phyloP scores from a whole-genome alignment of 1,284 basidiomycete genomes.

The Apiotrichum laibachii region DNA sequence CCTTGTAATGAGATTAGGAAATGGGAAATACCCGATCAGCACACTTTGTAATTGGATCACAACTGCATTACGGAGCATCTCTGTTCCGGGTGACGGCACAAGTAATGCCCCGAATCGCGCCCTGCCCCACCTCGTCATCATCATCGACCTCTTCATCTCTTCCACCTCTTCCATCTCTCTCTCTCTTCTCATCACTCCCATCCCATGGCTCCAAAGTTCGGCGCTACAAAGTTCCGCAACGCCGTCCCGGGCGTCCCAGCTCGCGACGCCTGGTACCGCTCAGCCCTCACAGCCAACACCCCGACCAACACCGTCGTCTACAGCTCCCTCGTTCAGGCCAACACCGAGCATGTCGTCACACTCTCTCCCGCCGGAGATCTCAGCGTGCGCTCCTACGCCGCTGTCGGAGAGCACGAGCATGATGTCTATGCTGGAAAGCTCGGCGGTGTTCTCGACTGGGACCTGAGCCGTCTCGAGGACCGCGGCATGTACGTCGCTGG shows the following conservation, averaged over 20 bases:
- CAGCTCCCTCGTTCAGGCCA: constrained; percentile 37
- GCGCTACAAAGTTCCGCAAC: constrained; percentile 47
- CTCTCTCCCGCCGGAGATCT: constrained; percentile 34
- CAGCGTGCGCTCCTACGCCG: constrained; percentile 29
- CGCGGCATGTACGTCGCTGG: constrained; percentile 34
- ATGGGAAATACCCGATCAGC: too few relatives aligned
- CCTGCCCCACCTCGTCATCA: too few relatives aligned
- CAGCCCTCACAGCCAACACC: constrained; percentile 9
- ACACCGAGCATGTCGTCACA: constrained; percentile 36
- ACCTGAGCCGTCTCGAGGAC: constrained; percentile 38
- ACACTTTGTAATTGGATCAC: too few relatives aligned
- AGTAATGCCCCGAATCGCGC: too few relatives aligned
- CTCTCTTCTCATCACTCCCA: not conserved
- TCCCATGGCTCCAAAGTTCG: constrained; percentile 36
- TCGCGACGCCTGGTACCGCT: constrained; percentile 40
- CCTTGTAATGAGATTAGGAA: too few relatives aligned
- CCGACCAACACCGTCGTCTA: constrained; percentile 27
- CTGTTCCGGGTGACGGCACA: too few relatives aligned
- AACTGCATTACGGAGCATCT: not conserved
- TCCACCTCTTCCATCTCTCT: not conserved
- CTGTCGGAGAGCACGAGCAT: constrained; percentile 7
- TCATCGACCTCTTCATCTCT: too few relatives aligned
- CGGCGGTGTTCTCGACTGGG: constrained; percentile 43
- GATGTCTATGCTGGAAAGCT: constrained; percentile 28
- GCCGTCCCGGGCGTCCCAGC: constrained; percentile 28